A percentile compares a stretch with the other conserved stretches of the same genome.
Conservation (phyloP, 495 filamentous ascomycete species). For the Neohortaea acidophila region DNA sequence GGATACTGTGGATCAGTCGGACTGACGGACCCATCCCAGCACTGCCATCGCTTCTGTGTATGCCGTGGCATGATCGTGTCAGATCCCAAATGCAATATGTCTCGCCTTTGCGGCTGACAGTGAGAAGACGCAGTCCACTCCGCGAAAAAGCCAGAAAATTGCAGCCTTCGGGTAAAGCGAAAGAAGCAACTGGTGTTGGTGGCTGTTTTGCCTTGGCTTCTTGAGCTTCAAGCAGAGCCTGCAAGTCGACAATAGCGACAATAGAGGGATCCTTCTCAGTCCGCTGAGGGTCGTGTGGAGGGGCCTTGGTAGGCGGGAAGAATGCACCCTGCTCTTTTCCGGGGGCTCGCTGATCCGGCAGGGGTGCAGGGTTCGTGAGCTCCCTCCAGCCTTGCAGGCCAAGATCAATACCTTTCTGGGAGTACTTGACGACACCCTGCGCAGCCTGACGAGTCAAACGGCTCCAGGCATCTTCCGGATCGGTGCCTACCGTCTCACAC, state of each 20-base stretch:
- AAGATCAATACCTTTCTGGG: constrained; percentile 40
- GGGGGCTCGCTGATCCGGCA: constrained; percentile 3
- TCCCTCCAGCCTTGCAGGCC: constrained; percentile 74
- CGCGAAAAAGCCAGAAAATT: constrained; percentile 86
- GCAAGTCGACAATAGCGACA: constrained; percentile 73
- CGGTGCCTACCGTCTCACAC: constrained; percentile 61
- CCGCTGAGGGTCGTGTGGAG: constrained; percentile 31
- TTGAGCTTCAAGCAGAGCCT: constrained; percentile 38
- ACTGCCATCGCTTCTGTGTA: constrained; percentile 18
- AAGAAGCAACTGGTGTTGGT: constrained; percentile 56
- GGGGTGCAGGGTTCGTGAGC: constrained; percentile 60
- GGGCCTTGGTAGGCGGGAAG: constrained; percentile 58
- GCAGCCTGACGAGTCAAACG: constrained; percentile 75
- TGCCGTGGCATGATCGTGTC: constrained; percentile 50
- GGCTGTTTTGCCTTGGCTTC: constrained; percentile 29
- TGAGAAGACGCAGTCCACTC: constrained; percentile 67
- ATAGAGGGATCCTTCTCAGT: constrained; percentile 50
- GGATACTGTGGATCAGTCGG: constrained; percentile 70
- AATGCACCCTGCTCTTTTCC: constrained; percentile 13
- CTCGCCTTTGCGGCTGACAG: constrained; percentile 82
- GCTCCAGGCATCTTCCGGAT: constrained; percentile 67
- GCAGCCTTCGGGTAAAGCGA: constrained; percentile 67
- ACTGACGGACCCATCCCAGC: constrained; percentile 40
- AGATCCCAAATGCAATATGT: constrained; percentile 87
- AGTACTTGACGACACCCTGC: constrained; percentile 67